A percentile compares a stretch with the other conserved stretches of the same genome.
These are phyloP conservation scores for Panaeolus cyanescens DNA, from an alignment of 768 basidiomycete species.

Conservation along the genomic window DNA sequence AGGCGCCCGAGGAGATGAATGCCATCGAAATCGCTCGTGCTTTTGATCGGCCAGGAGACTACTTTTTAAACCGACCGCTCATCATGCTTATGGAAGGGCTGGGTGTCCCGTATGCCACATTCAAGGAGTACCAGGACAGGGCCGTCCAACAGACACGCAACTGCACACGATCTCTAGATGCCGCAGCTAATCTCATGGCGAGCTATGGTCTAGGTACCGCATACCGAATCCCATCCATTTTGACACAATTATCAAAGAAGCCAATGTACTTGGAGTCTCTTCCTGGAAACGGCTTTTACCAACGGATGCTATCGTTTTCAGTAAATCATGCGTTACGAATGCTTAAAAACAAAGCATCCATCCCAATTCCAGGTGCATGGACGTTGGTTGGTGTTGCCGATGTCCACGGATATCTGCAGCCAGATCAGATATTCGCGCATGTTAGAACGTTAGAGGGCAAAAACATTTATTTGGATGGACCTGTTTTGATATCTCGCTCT, in stretches of 20 bases:
- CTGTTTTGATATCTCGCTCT: slow-evolving; percentile 58
- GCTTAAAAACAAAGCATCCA: slow-evolving; percentile 66
- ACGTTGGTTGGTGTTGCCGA: slow-evolving; percentile 78
- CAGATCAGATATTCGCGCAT: slow-evolving; percentile 64
- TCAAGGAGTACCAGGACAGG: slow-evolving; percentile 51
- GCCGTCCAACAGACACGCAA: slow-evolving; percentile 50
- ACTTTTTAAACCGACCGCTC: slow-evolving; percentile 50
- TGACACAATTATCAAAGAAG: slow-evolving; percentile 47
- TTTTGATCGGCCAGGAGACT: slow-evolving; percentile 60
- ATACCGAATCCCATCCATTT: slow-evolving; percentile 54
- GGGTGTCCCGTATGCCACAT: slow-evolving; percentile 38
- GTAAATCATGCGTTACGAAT: slow-evolving; percentile 66
- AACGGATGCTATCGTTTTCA: slow-evolving; percentile 52
- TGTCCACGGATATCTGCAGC: slow-evolving; percentile 51
- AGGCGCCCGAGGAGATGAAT: slow-evolving; percentile 40
- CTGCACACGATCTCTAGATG: slow-evolving; percentile 42
- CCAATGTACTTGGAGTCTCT: slow-evolving; percentile 38
- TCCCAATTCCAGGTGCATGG: slow-evolving; percentile 63
- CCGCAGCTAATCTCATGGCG: slow-evolving; percentile 53
- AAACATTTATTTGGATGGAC: slow-evolving; percentile 52
- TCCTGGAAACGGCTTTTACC: slow-evolving; percentile 47
- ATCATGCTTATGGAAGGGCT: slow-evolving; percentile 11
- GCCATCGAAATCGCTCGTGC: slow-evolving; percentile 62
- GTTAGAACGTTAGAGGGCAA: slow-evolving; percentile 42
- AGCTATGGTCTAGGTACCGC: slow-evolving; percentile 57